These are phyloP conservation scores for Heritiera littoralis DNA, from an alignment of 345 rosid species.

Conservation along the genomic window DNA sequence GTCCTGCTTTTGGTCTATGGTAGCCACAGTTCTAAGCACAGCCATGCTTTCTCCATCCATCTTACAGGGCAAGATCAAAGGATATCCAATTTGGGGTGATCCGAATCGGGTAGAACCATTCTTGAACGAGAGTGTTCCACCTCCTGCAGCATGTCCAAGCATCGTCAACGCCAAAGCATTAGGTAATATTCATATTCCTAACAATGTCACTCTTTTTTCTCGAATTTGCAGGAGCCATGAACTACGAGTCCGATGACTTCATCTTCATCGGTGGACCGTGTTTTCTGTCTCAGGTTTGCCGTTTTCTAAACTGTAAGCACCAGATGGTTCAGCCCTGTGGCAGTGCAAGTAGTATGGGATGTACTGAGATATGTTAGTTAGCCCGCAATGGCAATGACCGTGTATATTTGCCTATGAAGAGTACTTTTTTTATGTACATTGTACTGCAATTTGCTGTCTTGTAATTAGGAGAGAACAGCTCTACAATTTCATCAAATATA, in stretches of 20 bases:
- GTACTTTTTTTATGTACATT: neutral
- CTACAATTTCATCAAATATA: neutral
- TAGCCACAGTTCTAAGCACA: neutral
- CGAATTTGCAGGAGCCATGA: neutral
- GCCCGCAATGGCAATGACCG: slow-evolving; percentile 2
- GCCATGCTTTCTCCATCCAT: neutral
- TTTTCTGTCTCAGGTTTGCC: slow-evolving; percentile 64
- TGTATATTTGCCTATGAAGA: neutral
- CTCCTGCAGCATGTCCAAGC: slow-evolving; percentile 89
- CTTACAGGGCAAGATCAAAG: slow-evolving; percentile 81
- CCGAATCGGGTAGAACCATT: slow-evolving; percentile 79
- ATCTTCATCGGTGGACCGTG: slow-evolving; percentile 1
- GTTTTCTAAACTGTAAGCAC: slow-evolving; percentile 70
- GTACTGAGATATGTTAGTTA: neutral
- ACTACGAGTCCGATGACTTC: neutral
- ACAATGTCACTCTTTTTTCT: neutral
- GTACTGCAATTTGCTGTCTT: neutral
- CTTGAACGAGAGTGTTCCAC: slow-evolving; percentile 70
- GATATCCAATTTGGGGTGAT: slow-evolving; percentile 83
- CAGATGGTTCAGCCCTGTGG: neutral
- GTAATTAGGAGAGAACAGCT: neutral
- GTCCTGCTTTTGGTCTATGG: neutral
- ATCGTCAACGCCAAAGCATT: slow-evolving; percentile 84
- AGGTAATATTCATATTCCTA: slow-evolving; percentile 36
- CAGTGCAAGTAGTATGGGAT: neutral